These are phyloP conservation scores for Osmanthus fragrans DNA, from an alignment of 257 asterid genomes.

Conservation along the genomic window DNA sequence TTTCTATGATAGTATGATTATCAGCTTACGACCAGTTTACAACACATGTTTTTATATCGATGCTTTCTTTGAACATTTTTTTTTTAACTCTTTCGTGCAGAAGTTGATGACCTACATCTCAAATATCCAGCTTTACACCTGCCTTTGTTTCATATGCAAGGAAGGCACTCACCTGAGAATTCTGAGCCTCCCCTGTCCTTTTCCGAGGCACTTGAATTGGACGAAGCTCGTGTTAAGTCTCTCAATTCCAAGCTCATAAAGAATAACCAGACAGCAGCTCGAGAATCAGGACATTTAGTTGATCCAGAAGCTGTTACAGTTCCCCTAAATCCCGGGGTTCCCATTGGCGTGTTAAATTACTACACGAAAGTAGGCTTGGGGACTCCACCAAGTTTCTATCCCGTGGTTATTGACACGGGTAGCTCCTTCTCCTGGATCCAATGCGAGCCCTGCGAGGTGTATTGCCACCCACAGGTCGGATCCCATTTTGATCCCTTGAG, in stretches of 20 bases:
- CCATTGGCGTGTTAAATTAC: slow-evolving; percentile 46
- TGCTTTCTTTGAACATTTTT: not conserved
- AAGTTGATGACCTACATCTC: slow-evolving; percentile 1
- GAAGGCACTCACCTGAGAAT: slow-evolving; percentile 16
- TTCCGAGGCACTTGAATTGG: slow-evolving; percentile 29
- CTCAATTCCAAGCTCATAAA: slow-evolving; percentile 33
- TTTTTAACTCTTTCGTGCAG: slow-evolving; percentile 27
- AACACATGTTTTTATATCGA: not conserved
- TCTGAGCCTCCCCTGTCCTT: slow-evolving; percentile 22
- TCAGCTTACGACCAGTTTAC: not conserved
- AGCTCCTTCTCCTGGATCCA: slow-evolving; percentile 49
- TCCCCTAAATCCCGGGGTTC: slow-evolving; percentile 45
- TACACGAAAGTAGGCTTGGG: slow-evolving; percentile 54
- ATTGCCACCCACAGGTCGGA: slow-evolving; percentile 52
- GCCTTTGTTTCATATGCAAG: slow-evolving; percentile 40
- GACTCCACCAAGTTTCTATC: slow-evolving; percentile 46
- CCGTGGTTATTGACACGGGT: slow-evolving; percentile 56
- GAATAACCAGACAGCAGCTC: slow-evolving; percentile 24
- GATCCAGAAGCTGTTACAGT: slow-evolving; percentile 24
- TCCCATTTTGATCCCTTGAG: slow-evolving; percentile 38
- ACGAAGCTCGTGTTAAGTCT: slow-evolving; percentile 42
- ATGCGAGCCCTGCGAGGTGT: slow-evolving; percentile 20
- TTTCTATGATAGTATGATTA: not conserved
- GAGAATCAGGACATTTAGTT: not conserved
- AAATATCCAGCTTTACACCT: slow-evolving; percentile 33